A percentile compares a stretch with the other conserved stretches of the same genome.
These are phyloP conservation scores for Miscanthus lutarioriparius DNA, from an alignment of 176 grass and related monocot species.

Conservation along the genomic window DNA sequence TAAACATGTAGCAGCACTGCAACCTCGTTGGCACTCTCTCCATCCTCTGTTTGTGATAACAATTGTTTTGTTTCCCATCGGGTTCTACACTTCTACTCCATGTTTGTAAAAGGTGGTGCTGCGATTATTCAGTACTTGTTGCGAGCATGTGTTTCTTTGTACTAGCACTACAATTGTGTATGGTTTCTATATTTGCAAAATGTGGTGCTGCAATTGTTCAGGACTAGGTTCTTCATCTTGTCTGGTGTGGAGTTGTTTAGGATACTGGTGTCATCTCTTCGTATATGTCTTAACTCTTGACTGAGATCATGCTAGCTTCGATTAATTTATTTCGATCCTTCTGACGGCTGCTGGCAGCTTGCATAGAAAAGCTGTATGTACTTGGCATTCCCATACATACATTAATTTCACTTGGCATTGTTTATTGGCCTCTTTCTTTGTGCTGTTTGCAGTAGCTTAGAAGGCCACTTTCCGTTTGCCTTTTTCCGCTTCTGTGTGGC, in stretches of 20 bases:
- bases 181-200: conserved; percentile 13
- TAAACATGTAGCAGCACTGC: conserved; percentile 15
- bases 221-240: conserved; percentile 21
- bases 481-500: background rate
- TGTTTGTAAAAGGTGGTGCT: background rate
- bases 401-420: conserved; percentile 12
- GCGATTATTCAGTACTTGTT: background rate
- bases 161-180: background rate
- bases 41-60: background rate
- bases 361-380: background rate
- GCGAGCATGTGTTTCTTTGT: conserved; percentile 7
- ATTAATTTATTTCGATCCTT: conserved; percentile 5
- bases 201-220: conserved; percentile 14
- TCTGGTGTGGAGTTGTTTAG: conserved; percentile 25
- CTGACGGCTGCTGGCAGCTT: background rate
- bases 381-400: conserved; percentile 13
- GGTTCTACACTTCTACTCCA: conserved; percentile 2
- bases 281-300: background rate
- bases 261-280: conserved; percentile 13
- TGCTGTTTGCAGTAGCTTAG: conserved; percentile 31
- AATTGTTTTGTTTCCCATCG: conserved; percentile 2
- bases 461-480: conserved; percentile 26
- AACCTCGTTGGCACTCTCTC: background rate
- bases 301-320: conserved; percentile 17
- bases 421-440: conserved; percentile 29